Percentiles rank a stretch among this genome's conserved stretches.
phyloP scores from a whole-genome alignment of 169 alveolate genomes.

The Plasmodium adleri region DNA sequence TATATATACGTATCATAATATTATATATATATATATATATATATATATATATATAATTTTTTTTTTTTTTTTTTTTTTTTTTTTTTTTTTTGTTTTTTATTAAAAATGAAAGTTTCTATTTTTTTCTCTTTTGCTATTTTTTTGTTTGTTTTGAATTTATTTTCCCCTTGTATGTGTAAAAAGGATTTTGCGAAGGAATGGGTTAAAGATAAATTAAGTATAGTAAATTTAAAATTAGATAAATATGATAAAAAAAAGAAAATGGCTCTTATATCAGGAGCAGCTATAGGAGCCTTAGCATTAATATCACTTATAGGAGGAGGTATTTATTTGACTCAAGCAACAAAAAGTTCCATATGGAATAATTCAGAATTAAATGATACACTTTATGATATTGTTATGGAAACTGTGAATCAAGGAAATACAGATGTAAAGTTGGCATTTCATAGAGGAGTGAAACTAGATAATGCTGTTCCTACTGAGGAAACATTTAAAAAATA shows the following conservation, averaged over 20 bases:
- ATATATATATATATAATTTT: no score
- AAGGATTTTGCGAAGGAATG: slow-evolving; percentile 7
- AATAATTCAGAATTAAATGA: slow-evolving; percentile 6
- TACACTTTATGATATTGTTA: slow-evolving; percentile 1
- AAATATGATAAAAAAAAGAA: slow-evolving; percentile 34
- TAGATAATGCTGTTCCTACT: slow-evolving; percentile 20
- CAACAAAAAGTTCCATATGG: neutral
- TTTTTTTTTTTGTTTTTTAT: neutral
- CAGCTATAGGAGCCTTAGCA: slow-evolving; percentile 10
- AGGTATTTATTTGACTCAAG: slow-evolving; percentile 7
- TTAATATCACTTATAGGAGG: slow-evolving; percentile 17
- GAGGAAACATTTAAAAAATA: slow-evolving; percentile 6
- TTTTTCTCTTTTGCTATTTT: slow-evolving; percentile 5
- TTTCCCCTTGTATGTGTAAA: slow-evolving; percentile 13
- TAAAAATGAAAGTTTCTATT: slow-evolving; percentile 26
- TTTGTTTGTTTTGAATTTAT: slow-evolving; percentile 4
- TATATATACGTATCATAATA: no score
- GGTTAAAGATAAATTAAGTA: slow-evolving; percentile 2
- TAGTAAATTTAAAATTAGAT: slow-evolving; percentile 8
- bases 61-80: no score
- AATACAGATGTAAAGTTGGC: neutral
- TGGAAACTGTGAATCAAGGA: slow-evolving; percentile 26
- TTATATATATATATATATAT: no score
- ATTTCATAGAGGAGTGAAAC: neutral
- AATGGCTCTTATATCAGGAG: slow-evolving; percentile 11